A percentile compares a stretch with the other conserved stretches of the same genome.
These are phyloP conservation scores for Gleditsia sinensis DNA, from an alignment of 306 rosid genomes.

Conservation along the genomic window DNA sequence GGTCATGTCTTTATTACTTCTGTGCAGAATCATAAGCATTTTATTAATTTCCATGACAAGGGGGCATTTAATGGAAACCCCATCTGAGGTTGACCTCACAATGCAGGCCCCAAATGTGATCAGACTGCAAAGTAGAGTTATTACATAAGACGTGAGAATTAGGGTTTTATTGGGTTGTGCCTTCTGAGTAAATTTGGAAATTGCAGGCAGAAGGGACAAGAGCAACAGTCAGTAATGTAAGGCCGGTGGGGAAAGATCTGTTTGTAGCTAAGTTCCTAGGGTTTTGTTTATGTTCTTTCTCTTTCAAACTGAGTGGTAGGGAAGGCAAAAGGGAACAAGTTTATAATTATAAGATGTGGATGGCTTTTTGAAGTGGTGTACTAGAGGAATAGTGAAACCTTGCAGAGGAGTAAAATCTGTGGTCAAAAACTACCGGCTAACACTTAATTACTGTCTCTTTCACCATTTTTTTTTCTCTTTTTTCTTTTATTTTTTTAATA, in stretches of 20 bases:
- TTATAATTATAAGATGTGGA: slow-evolving; percentile 17
- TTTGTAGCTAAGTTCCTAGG: slow-evolving; percentile 57
- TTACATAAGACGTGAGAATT: slow-evolving; percentile 69
- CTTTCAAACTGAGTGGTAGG: slow-evolving; percentile 41
- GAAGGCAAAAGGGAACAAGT: slow-evolving; percentile 18
- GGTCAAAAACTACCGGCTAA: slow-evolving; percentile 37
- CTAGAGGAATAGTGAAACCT: slow-evolving; percentile 30
- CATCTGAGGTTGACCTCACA: slow-evolving; percentile 62
- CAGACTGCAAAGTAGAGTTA: slow-evolving; percentile 48
- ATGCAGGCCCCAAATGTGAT: slow-evolving; percentile 42
- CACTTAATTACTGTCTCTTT: too few species aligned
- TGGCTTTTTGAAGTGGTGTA: slow-evolving; percentile 26
- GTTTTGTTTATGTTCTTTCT: slow-evolving; percentile 60
- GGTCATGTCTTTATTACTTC: slow-evolving; percentile 17
- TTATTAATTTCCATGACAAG: slow-evolving; percentile 24
- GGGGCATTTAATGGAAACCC: slow-evolving; percentile 43
- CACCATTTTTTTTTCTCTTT: too few species aligned
- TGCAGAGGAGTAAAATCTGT: slow-evolving; percentile 35
- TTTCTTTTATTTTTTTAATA: too few species aligned
- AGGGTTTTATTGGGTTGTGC: slow-evolving; percentile 50
- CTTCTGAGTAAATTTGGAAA: slow-evolving; percentile 50
- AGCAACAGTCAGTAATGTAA: slow-evolving; percentile 50
- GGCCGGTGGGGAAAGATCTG: slow-evolving; percentile 45
- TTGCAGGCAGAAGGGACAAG: slow-evolving; percentile 42
- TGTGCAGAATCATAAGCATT: slow-evolving; percentile 11